These are phyloP conservation scores for Apocynum venetum DNA, from an alignment of 257 asterid species.

Conservation along the genomic window DNA sequence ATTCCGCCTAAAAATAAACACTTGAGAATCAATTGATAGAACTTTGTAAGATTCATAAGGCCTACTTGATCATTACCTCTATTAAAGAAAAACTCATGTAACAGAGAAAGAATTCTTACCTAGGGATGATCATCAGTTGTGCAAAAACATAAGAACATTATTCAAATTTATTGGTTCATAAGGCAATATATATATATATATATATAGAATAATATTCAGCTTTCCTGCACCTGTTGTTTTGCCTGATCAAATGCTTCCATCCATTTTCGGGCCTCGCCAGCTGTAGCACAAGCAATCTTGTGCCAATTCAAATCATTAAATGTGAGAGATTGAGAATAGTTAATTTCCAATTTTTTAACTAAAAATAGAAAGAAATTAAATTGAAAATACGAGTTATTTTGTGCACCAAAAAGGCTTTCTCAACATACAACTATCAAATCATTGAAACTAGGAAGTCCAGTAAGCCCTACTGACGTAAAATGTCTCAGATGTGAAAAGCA, in stretches of 20 bases:
- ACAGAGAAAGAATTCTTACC: not conserved
- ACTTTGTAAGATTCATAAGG: conserved; percentile 8
- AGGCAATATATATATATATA: not conserved
- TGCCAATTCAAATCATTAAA: conserved; percentile 29
- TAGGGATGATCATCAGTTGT: not conserved
- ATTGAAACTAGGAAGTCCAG: not conserved
- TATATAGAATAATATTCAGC: not conserved
- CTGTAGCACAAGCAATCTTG: conserved; percentile 89
- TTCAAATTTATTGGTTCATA: not conserved
- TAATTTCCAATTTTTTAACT: not conserved
- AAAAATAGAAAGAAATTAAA: not conserved
- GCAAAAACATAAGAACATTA: not conserved
- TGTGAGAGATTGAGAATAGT: conserved; percentile 9
- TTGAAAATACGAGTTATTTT: not conserved
- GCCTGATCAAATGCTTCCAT: conserved; percentile 98
- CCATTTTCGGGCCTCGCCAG: conserved; percentile 87
- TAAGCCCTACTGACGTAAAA: not conserved
- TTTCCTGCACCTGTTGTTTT: conserved; percentile 70
- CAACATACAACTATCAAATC: not conserved
- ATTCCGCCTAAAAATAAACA: conserved; percentile 56
- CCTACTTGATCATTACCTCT: not conserved
- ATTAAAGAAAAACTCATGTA: not conserved
- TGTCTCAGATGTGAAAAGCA: not conserved
- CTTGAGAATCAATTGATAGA: conserved; percentile 25
- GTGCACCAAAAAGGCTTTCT: not conserved